Conservation (phyloP, 73 alveolate species). For the Symbiodinium natans region DNA sequence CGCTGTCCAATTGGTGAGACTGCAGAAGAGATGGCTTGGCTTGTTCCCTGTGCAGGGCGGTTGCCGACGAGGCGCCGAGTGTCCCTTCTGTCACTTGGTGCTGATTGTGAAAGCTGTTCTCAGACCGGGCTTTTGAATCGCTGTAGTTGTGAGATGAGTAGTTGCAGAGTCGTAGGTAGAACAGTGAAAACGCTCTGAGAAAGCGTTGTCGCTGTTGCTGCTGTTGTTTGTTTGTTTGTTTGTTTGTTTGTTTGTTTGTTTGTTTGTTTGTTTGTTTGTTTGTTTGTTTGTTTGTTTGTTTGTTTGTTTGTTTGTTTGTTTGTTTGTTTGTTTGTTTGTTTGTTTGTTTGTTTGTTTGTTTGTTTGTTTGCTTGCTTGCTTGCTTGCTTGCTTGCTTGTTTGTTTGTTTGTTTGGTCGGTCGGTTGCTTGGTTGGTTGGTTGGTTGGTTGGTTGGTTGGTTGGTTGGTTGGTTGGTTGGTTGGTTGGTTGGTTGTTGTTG, state of each 20-base stretch:
- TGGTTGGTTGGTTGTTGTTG: not conserved
- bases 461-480: not conserved
- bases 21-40: no score
- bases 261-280: not conserved
- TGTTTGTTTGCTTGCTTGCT: no score
- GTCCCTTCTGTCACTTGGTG: no score
- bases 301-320: not conserved
- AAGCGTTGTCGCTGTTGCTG: not conserved
- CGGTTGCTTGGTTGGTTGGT: not conserved
- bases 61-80: no score
- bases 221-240: not conserved
- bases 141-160: no score
- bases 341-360: not conserved
- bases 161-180: no score
- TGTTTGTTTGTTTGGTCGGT: not conserved
- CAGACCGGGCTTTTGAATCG: no score
- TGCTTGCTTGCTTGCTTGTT: no score
- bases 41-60: no score
- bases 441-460: constrained; percentile 8
- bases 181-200: no score
- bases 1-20: no score
- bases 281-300: not conserved
- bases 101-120: no score
- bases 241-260: not conserved
- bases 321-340: not conserved